Percentiles rank a stretch among this genome's conserved stretches.
Evolutionary conservation across 192 early-diverging fungal species (phyloP).

Genomic region (Diversispora epigaea): DNA sequence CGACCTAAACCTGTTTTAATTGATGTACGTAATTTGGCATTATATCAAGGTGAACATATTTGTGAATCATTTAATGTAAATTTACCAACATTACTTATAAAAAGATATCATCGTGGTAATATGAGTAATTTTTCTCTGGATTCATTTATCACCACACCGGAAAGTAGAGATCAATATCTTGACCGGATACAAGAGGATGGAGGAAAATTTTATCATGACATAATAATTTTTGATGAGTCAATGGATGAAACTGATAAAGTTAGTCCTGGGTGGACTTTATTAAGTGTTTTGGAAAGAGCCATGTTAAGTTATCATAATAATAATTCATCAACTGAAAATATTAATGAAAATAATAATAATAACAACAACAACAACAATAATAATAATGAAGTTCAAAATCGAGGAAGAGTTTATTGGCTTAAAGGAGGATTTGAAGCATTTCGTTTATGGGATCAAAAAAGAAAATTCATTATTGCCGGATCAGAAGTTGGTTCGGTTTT

Average conservation of each 20-base stretch:
- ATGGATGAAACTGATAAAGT: constrained; percentile 46
- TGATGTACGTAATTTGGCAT: constrained; percentile 47
- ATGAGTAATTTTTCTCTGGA: constrained; percentile 53
- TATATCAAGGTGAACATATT: constrained; percentile 48
- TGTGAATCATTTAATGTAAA: constrained; percentile 54
- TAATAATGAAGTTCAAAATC: background rate
- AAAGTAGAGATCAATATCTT: constrained; percentile 45
- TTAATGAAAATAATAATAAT: background rate
- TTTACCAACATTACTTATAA: constrained; percentile 51
- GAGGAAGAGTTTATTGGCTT: constrained; percentile 42
- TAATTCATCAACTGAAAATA: constrained; percentile 5
- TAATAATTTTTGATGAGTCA: constrained; percentile 51
- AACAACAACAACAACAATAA: background rate
- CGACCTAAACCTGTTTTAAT: constrained; percentile 35
- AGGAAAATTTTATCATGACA: constrained; percentile 25
- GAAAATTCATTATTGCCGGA: constrained; percentile 32
- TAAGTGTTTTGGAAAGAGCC: constrained; percentile 46
- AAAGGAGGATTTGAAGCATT: constrained; percentile 55
- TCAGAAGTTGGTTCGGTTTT: background rate
- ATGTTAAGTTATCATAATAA: constrained; percentile 22
- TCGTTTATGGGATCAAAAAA: constrained; percentile 38
- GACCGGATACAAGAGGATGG: constrained; percentile 27
- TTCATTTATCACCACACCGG: constrained; percentile 53
- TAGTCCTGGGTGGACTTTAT: constrained; percentile 52
- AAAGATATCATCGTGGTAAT: constrained; percentile 50